Evolutionary conservation across 805 yeast species (phyloP), one percentile per base, ranked within the genome.

Genomic region (Pichia occidentalis): DNA sequence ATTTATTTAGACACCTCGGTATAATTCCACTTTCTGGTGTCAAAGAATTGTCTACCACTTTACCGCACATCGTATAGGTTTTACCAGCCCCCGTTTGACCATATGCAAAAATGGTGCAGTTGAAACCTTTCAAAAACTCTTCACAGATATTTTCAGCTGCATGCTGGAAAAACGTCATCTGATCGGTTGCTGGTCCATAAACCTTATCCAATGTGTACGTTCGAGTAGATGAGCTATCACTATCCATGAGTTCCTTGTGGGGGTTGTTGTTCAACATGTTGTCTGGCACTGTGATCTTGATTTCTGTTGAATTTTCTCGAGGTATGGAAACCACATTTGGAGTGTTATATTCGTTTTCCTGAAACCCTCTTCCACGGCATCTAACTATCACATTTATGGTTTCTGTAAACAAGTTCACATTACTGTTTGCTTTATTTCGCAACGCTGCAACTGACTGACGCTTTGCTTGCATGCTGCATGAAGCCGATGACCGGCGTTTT

Each of bases 61-160:
- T 69, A 7, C 80, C 80, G 54, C 73, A 70, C 80, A 75, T 75
- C 2, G 80, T 73, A 53, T 69, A 68, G 0, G 80, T 75, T 48
- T 75, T 75, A 4, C 80, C 80, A 2, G 78, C 68, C 10, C 80
- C 80, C 1, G 80, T 75, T 51, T 74, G 80, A 17, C 80, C 80
- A 52, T 75, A 75, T 2, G 79, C 77, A 39, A 75, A 57, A 6
- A 75, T 66, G 1, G 80, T 71, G 38, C 74, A 75, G 48, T 75
- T 75, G 43, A 58, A 67, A 12, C 80, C 80, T 33, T 57, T 54
- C 34, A 72, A 44, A 40, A 74, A 73, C 39, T 73, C 77, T 12
- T 61, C 51, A 43, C 72, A 68, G 17, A 74, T 47, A 3, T 75
- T 75, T 9, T 54, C 46, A 0, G 73, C 78, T 11, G 68, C 73